Evolutionary conservation across 176 grass and related monocot species (phyloP).

Genomic region (Avena atlantica): DNA sequence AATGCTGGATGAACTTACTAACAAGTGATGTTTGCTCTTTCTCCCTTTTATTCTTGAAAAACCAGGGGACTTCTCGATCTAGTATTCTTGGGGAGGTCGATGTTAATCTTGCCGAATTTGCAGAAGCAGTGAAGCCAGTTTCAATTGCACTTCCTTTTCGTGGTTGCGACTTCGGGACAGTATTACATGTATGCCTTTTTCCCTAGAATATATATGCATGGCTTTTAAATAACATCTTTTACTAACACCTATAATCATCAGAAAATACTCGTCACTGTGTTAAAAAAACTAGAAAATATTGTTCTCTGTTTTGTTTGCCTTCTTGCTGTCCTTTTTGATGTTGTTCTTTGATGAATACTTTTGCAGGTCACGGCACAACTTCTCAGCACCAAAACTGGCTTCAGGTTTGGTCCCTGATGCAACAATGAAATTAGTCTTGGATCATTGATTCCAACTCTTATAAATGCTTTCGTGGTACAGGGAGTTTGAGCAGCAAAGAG

Average conservation of each 20-base stretch:
- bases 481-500: slow-evolving; percentile 99
- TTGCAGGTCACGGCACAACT: slow-evolving; percentile 94
- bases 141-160: slow-evolving; percentile 87
- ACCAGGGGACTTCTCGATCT: slow-evolving; percentile 88
- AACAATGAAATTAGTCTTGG: slow-evolving; percentile 22
- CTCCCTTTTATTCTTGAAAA: slow-evolving; percentile 46
- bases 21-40: slow-evolving; percentile 43
- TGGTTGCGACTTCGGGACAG: slow-evolving; percentile 81
- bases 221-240: slow-evolving; percentile 25
- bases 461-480: slow-evolving; percentile 54
- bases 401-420: slow-evolving; percentile 62
- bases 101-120: slow-evolving; percentile 95
- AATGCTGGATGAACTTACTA: slow-evolving; percentile 33
- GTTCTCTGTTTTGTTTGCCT: slow-evolving; percentile 36
- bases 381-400: slow-evolving; percentile 95
- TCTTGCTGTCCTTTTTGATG: slow-evolving; percentile 39
- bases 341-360: slow-evolving; percentile 42
- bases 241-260: neutral
- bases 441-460: slow-evolving; percentile 38
- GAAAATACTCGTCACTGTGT: slow-evolving; percentile 7
- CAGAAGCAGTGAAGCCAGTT: slow-evolving; percentile 87
- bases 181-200: slow-evolving; percentile 69
- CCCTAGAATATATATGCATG: slow-evolving; percentile 61
- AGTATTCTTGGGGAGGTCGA: slow-evolving; percentile 93
- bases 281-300: slow-evolving; percentile 3